Evolutionary conservation across 179 eudicot species (phyloP).

Genomic region (Vitellaria paradoxa): DNA sequence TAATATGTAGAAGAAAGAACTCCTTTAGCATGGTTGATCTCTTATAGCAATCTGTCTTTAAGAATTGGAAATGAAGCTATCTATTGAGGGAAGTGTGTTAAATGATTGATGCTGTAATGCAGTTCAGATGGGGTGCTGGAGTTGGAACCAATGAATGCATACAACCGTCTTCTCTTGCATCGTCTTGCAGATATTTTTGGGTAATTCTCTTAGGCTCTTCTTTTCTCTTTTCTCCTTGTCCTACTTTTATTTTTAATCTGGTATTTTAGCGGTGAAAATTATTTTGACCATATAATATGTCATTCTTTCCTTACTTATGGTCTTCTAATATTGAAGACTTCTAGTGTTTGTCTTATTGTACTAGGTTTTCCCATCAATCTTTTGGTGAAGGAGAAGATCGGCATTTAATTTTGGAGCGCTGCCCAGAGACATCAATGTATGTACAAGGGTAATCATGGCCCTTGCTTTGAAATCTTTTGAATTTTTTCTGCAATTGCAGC

Average conservation of each 20-base stretch:
- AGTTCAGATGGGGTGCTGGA: slow-evolving; percentile 69
- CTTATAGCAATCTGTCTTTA: neutral
- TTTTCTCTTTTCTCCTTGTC: neutral
- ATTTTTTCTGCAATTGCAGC: neutral
- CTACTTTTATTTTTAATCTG: neutral
- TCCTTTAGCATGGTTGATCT: neutral
- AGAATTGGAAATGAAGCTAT: neutral
- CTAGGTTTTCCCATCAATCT: slow-evolving; percentile 83
- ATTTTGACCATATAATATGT: neutral
- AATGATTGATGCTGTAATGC: slow-evolving; percentile 23
- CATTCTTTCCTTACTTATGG: slow-evolving; percentile 1
- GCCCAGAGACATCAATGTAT: slow-evolving; percentile 81
- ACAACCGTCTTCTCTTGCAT: slow-evolving; percentile 87
- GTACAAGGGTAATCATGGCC: slow-evolving; percentile 21
- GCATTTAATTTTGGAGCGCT: slow-evolving; percentile 80
- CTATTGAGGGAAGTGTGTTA: slow-evolving; percentile 2
- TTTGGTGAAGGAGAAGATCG: slow-evolving; percentile 91
- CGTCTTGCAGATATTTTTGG: slow-evolving; percentile 98
- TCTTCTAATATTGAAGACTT: slow-evolving; percentile 7
- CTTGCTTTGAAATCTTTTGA: neutral
- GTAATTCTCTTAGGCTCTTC: slow-evolving; percentile 25
- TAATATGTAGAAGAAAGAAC: neutral
- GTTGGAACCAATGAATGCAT: slow-evolving; percentile 90
- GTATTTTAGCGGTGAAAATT: neutral
- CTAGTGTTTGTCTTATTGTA: slow-evolving; percentile 16